Percentiles rank a stretch among this genome's conserved stretches.
Evolutionary conservation across 2,329 filamentous ascomycete genomes (phyloP).

Genomic region (Colletotrichum graminicola): DNA sequence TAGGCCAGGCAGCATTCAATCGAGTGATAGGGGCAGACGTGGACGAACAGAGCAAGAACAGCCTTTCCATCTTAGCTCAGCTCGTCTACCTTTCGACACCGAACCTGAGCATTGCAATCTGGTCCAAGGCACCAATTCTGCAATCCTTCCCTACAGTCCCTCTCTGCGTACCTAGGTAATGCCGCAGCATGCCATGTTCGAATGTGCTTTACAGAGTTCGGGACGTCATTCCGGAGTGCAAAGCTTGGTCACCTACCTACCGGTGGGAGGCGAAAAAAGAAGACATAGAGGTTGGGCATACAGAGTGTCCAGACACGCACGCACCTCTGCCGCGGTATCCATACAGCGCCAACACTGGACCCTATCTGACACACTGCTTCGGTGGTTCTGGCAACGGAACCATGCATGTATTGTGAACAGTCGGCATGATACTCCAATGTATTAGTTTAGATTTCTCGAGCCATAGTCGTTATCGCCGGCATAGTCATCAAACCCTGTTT

Average conservation of each 20-base stretch:
- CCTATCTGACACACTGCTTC: neutral
- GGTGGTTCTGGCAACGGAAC: neutral
- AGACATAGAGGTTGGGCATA: neutral
- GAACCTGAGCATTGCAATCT: neutral
- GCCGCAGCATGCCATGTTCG: neutral
- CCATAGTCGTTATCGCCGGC: constrained; percentile 1
- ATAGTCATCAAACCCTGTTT: constrained; percentile 23
- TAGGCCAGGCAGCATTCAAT: neutral
- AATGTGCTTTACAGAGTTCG: neutral
- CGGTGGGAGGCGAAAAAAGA: neutral
- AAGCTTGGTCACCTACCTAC: no score
- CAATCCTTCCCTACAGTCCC: neutral
- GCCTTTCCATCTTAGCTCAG: neutral
- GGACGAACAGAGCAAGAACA: neutral
- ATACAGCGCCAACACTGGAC: constrained; percentile 29
- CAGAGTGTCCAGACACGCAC: neutral
- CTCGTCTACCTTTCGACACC: neutral
- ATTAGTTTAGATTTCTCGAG: no score
- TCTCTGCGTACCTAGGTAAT: neutral
- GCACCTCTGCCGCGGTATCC: constrained; percentile 24
- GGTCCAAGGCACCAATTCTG: neutral
- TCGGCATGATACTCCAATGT: neutral
- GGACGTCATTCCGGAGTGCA: neutral
- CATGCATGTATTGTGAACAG: neutral
- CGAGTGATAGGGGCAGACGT: neutral